These are phyloP conservation scores for Trichaptum fuscoviolaceum DNA, from an alignment of 768 basidiomycete genomes.

Conservation along the genomic window DNA sequence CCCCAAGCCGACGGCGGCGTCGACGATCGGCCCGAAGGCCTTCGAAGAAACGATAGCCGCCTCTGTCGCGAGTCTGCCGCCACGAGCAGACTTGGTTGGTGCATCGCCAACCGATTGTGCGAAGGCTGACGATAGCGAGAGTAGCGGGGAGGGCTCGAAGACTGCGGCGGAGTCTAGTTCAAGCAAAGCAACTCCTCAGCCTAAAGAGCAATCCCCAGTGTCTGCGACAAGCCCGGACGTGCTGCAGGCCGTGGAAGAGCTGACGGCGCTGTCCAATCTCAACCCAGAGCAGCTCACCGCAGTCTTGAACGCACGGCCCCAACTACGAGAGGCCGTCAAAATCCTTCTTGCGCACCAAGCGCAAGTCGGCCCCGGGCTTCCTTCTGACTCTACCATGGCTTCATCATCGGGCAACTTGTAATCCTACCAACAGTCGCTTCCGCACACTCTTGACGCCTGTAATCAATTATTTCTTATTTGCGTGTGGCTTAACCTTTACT, in stretches of 20 bases:
- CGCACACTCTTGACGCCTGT: no score
- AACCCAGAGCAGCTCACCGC: neutral
- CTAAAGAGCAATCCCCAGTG: neutral
- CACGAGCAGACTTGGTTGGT: neutral
- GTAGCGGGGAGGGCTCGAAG: neutral
- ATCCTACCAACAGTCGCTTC: no score
- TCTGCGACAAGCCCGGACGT: neutral
- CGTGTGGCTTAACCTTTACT: no score
- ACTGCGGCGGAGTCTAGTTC: neutral
- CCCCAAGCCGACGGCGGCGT: no score
- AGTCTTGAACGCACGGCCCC: neutral
- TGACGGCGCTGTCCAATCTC: neutral
- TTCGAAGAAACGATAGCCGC: neutral
- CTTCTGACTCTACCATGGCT: no score
- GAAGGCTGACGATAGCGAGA: neutral
- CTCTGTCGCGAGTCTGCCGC: neutral
- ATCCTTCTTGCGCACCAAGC: neutral
- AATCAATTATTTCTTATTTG: no score
- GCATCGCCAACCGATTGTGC: neutral
- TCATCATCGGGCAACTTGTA: no score
- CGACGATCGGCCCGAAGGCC: neutral
- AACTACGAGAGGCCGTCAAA: conserved; percentile 1
- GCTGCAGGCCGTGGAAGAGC: neutral
- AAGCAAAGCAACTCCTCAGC: neutral
- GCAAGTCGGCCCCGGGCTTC: no score